Evolutionary conservation across 2,329 filamentous ascomycete genomes (phyloP).

Genomic region (Trichoderma semiorbis): DNA sequence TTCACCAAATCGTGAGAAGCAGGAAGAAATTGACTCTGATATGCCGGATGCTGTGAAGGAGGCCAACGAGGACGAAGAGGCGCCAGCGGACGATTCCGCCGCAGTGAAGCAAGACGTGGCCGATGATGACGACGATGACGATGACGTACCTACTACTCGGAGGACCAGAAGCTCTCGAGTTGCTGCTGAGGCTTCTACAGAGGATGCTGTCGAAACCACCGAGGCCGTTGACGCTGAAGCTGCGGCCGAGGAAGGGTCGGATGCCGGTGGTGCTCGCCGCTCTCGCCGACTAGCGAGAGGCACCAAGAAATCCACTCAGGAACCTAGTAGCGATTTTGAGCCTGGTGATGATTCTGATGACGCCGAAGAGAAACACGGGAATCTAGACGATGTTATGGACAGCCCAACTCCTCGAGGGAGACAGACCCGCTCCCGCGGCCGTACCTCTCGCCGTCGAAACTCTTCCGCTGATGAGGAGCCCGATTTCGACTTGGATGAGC

Average conservation of each 20-base stretch:
- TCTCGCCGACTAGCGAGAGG: conserved; percentile 47
- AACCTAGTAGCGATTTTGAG: conserved; percentile 60
- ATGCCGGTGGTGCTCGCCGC: conserved; percentile 30
- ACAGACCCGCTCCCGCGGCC: conserved; percentile 38
- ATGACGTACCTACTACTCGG: conserved; percentile 48
- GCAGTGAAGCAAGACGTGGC: conserved; percentile 12
- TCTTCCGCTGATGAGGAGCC: conserved; percentile 57
- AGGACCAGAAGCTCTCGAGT: conserved; percentile 41
- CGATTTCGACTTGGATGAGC: conserved; percentile 59
- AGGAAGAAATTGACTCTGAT: conserved; percentile 29
- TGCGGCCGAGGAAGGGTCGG: conserved; percentile 29
- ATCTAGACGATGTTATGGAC: conserved; percentile 45
- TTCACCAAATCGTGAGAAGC: conserved; percentile 23
- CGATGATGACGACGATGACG: conserved; percentile 44
- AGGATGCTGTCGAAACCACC: conserved; percentile 27
- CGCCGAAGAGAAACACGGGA: conserved; percentile 41
- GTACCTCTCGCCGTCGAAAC: conserved; percentile 45
- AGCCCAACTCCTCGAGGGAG: conserved; percentile 51
- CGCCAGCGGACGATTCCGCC: conserved; percentile 26
- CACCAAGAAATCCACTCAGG: conserved; percentile 45
- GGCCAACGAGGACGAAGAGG: conserved; percentile 19
- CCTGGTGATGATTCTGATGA: conserved; percentile 57
- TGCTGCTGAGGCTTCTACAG: conserved; percentile 30
- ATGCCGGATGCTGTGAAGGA: conserved; percentile 26
- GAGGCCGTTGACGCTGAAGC: conserved; percentile 24